Evolutionary conservation across 1,139 yeast genomes (phyloP), one percentile per base, ranked within the genome.

Genomic region (Pichia sp.): DNA sequence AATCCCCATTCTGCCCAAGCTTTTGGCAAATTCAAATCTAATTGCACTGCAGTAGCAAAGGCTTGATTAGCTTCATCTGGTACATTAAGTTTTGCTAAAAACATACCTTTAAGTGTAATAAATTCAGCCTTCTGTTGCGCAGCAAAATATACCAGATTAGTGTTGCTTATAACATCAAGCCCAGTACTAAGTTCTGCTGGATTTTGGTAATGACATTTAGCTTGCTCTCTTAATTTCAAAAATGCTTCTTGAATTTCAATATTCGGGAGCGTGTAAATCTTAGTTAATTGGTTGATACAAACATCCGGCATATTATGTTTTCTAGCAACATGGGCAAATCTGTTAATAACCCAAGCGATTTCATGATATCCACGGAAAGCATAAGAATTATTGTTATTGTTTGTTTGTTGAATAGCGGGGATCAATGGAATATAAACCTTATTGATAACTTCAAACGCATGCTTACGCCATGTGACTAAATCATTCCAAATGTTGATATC

Each of bases 1-100:
- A 80, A 80, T 50, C 98, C 99, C 98, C 98, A 94, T 63, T 94
- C 97, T 2, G 97, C 97, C 99, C 99, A 94, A 0, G 98, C 98
- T 60, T 92, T 92, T 2, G 98, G 96, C 45, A 92, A 68, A 57
- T 89, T 87, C 56, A 90, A 75, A 60, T 94, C 98, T 49, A 90
- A 82, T 63, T 92, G 97, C 25, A 94, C 97, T 4, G 98, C 96
- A 1, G 97, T 86, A 1, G 97, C 96, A 68, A 92, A 92, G 0
- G 97, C 96, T 61, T 90, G 95, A 61, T 92, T 90, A 8, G 99
- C 98, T 58, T 92, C 97, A 51, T 90, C 97, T 55, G 82, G 81
- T 41, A 87, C 90, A 54, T 85, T 82, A 57, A 92, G 71, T 62
- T 89, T 92, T 31, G 95, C 95, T 60, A 92, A 75, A 60, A 94